A percentile compares a stretch with the other conserved stretches of the same genome.
These are phyloP conservation scores for Aspergillus sp. DNA, from an alignment of 2,329 filamentous ascomycete species.

Conservation along the genomic window DNA sequence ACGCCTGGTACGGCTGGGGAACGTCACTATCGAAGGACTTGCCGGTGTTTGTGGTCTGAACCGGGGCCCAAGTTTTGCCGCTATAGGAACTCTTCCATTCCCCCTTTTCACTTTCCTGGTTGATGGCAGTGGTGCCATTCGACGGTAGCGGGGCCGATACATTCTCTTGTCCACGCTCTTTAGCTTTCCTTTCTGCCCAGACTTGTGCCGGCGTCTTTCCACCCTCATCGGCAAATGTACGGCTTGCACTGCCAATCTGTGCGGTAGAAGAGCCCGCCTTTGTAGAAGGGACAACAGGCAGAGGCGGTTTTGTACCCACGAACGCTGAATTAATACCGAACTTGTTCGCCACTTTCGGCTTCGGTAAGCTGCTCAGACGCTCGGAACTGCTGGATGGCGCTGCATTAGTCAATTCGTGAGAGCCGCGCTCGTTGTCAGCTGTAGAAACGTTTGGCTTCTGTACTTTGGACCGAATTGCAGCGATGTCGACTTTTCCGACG, in stretches of 20 bases:
- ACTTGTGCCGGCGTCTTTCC: conserved; percentile 96
- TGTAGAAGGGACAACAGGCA: conserved; percentile 68
- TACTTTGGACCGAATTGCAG: conserved; percentile 82
- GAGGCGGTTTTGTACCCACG: conserved; percentile 83
- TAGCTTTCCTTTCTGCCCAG: conserved; percentile 97
- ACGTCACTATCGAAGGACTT: conserved; percentile 58
- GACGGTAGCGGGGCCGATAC: conserved; percentile 47
- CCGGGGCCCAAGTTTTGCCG: conserved; percentile 86
- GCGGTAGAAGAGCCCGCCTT: conserved; percentile 62
- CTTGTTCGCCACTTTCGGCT: conserved; percentile 91
- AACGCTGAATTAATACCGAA: conserved; percentile 75
- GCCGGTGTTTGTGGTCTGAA: conserved; percentile 72
- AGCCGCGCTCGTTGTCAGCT: conserved; percentile 39
- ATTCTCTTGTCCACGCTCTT: conserved; percentile 62
- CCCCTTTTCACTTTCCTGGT: conserved; percentile 70
- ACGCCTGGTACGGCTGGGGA: conserved; percentile 58
- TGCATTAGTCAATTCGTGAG: conserved; percentile 55
- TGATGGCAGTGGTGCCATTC: conserved; percentile 53
- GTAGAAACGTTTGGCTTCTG: conserved; percentile 60
- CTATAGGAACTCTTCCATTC: conserved; percentile 91
- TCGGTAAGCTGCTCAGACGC: conserved; percentile 82
- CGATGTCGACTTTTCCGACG: conserved; percentile 94
- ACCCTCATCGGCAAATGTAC: conserved; percentile 90
- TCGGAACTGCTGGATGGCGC: conserved; percentile 76
- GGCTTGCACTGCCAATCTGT: conserved; percentile 73